Evolutionary conservation across 768 basidiomycete genomes (phyloP).

Genomic region (Leccinum variicolor): DNA sequence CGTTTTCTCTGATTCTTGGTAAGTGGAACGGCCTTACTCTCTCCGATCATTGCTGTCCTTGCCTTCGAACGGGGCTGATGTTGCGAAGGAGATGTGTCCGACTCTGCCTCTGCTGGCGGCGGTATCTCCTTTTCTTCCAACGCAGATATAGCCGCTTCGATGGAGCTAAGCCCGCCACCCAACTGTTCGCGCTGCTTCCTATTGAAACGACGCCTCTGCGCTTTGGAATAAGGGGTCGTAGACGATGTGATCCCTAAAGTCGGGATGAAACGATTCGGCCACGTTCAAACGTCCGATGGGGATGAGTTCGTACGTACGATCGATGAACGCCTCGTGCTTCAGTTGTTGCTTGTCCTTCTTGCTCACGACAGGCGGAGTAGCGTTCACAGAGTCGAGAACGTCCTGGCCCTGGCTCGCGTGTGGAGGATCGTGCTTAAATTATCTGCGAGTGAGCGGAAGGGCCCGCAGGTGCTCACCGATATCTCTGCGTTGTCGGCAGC

Average conservation of each 20-base stretch:
- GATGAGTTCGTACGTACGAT: constrained; percentile 42
- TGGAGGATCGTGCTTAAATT: neutral
- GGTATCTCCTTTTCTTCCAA: constrained; percentile 40
- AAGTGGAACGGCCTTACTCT: constrained; percentile 57
- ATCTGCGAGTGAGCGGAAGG: neutral
- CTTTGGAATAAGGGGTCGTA: constrained; percentile 62
- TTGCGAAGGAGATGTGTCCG: constrained; percentile 17
- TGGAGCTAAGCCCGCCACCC: constrained; percentile 47
- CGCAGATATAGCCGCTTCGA: constrained; percentile 52
- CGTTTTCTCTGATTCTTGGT: constrained; percentile 63
- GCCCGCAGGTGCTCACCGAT: constrained; percentile 35
- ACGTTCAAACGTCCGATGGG: neutral
- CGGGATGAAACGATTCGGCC: neutral
- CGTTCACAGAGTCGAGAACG: constrained; percentile 38
- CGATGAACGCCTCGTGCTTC: constrained; percentile 66
- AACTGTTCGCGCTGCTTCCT: constrained; percentile 64
- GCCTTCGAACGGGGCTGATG: constrained; percentile 16
- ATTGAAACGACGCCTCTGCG: constrained; percentile 66
- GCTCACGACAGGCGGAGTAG: constrained; percentile 30
- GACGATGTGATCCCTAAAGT: constrained; percentile 46
- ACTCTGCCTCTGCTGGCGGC: constrained; percentile 12
- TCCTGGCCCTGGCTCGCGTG: constrained; percentile 37
- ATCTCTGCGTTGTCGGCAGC: constrained; percentile 27
- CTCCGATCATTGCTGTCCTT: constrained; percentile 59
- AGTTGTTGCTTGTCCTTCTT: constrained; percentile 69